Conservation (phyloP, 305 asterid species). For the Fraxinus greggii region DNA sequence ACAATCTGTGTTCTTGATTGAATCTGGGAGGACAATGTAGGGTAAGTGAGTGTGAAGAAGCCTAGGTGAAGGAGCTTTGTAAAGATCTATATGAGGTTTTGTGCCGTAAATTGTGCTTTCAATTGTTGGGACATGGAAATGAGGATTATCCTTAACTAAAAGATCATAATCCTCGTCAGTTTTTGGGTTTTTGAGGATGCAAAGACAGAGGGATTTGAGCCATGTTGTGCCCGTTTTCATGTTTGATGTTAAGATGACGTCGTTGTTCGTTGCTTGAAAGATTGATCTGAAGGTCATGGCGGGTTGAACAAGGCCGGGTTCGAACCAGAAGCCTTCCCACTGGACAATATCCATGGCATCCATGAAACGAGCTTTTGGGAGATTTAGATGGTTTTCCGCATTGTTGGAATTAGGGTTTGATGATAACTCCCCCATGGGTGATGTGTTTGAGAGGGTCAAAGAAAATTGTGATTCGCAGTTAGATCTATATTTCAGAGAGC, state of each 20-base stretch:
- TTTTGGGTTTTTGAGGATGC: constrained; percentile 26
- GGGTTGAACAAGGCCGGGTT: constrained; percentile 34
- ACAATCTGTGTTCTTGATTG: constrained; percentile 33
- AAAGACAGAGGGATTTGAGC: constrained; percentile 53
- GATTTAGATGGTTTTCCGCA: neutral
- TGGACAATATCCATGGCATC: constrained; percentile 40
- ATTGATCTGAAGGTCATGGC: constrained; percentile 38
- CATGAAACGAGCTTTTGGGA: constrained; percentile 41
- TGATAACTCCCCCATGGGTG: neutral
- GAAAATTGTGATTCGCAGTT: neutral
- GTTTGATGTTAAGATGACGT: constrained; percentile 48
- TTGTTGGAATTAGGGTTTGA: neutral
- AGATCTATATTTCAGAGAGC: neutral
- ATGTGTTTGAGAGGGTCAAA: neutral
- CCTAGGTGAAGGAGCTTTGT: constrained; percentile 35
- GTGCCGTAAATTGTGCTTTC: constrained; percentile 38
- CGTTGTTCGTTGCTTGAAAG: constrained; percentile 42
- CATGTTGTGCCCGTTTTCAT: constrained; percentile 66
- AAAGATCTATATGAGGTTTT: constrained; percentile 33
- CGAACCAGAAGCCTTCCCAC: constrained; percentile 57
- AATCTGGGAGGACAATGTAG: constrained; percentile 37
- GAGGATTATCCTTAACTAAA: constrained; percentile 42
- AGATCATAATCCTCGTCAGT: constrained; percentile 15
- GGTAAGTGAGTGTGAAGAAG: constrained; percentile 57
- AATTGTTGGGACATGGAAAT: constrained; percentile 48